Conservation (phyloP, 2,329 filamentous ascomycete species). For the Apiospora aurea region DNA sequence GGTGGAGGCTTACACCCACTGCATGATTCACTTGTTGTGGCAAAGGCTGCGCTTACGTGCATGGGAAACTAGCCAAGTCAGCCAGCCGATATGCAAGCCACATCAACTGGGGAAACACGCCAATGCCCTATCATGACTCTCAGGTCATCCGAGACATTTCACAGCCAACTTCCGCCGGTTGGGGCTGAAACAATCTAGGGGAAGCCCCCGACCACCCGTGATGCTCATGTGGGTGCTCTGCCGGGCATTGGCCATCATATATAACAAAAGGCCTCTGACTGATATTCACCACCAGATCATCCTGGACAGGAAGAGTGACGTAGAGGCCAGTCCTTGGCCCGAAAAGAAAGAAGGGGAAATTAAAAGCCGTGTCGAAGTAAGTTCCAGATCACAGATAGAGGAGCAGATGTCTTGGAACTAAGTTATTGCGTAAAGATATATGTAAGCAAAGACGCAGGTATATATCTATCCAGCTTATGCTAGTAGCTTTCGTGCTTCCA, state of each 20-base stretch:
- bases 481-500: too few relatives aligned
- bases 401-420: too few relatives aligned
- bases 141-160: background rate
- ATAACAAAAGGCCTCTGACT: background rate
- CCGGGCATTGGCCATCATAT: background rate
- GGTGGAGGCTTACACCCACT: too few relatives aligned
- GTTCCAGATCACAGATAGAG: too few relatives aligned
- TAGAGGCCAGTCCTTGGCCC: too few relatives aligned
- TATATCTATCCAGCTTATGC: too few relatives aligned
- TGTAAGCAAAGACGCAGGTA: too few relatives aligned
- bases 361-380: too few relatives aligned
- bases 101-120: background rate
- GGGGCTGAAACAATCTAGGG: background rate
- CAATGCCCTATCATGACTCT: background rate
- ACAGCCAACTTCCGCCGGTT: background rate
- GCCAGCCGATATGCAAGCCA: slow-evolving; percentile 2
- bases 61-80: background rate
- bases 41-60: background rate
- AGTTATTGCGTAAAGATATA: too few relatives aligned
- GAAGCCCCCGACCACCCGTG: background rate
- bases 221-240: background rate
- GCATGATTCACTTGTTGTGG: background rate
- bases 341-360: too few relatives aligned
- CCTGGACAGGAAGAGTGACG: too few relatives aligned
- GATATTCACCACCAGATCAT: too few relatives aligned